Percentiles rank a stretch among this genome's conserved stretches.
Evolutionary conservation across 1,139 yeast species (phyloP).

Genomic region (Arxiozyma heterogenica): DNA sequence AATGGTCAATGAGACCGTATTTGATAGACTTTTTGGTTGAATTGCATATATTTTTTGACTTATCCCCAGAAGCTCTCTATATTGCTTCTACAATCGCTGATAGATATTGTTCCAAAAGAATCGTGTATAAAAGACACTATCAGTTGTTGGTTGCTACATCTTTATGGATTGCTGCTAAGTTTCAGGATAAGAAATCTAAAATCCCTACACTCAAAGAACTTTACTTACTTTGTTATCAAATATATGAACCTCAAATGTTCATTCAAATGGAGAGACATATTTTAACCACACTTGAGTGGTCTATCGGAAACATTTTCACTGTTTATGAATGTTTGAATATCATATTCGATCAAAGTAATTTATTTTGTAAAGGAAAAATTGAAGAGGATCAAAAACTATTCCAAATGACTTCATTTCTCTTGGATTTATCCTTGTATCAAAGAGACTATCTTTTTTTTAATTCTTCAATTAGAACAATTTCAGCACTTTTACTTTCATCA

Average conservation of each 20-base stretch:
- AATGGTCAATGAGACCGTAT: conserved; percentile 62
- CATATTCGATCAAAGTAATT: conserved; percentile 1
- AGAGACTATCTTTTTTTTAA: conserved; percentile 54
- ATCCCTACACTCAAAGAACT: conserved; percentile 8
- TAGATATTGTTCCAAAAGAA: conserved; percentile 82
- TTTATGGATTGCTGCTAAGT: conserved; percentile 90
- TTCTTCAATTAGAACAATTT: conserved; percentile 54
- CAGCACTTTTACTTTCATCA: conserved; percentile 67
- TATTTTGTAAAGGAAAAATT: background rate
- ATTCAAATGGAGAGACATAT: conserved; percentile 93
- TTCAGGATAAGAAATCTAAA: conserved; percentile 36
- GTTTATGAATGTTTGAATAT: conserved; percentile 11
- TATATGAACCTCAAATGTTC: conserved; percentile 84
- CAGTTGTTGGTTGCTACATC: conserved; percentile 91
- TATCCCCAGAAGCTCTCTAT: conserved; percentile 6
- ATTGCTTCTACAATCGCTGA: conserved; percentile 65
- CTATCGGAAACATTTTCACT: conserved; percentile 17
- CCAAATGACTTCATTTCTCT: conserved; percentile 37
- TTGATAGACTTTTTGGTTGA: conserved; percentile 76
- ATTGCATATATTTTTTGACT: conserved; percentile 16
- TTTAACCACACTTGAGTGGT: conserved; percentile 76
- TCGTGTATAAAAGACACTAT: conserved; percentile 86
- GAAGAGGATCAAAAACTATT: conserved; percentile 4
- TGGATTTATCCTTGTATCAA: conserved; percentile 70
- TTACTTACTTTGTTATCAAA: conserved; percentile 40